Percentiles rank a stretch among this genome's conserved stretches.
Evolutionary conservation across 75 land plant genomes (phyloP).

Genomic region (Sequoia sempervirens): DNA sequence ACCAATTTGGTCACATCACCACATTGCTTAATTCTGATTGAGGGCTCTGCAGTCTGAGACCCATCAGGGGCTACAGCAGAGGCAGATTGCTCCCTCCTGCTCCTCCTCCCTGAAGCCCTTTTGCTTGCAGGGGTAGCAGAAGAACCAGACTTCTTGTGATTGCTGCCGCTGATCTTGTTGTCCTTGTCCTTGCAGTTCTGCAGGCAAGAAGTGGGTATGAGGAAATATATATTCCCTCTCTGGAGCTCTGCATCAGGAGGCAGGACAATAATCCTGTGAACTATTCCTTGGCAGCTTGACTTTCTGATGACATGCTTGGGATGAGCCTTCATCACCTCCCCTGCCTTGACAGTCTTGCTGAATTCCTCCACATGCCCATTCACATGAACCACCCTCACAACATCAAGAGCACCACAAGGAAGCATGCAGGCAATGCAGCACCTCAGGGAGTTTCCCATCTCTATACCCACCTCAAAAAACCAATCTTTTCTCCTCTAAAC

Average conservation of each 20-base stretch:
- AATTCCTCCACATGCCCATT: slow-evolving; percentile 35
- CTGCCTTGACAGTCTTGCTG: slow-evolving; percentile 22
- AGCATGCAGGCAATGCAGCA: slow-evolving; percentile 28
- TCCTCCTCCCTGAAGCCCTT: slow-evolving; percentile 21
- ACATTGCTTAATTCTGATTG: neutral
- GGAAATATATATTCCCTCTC: slow-evolving; percentile 70
- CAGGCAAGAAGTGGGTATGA: slow-evolving; percentile 35
- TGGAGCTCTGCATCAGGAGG: slow-evolving; percentile 62
- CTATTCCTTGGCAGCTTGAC: slow-evolving; percentile 6
- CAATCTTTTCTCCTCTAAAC: neutral
- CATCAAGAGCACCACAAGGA: slow-evolving; percentile 29
- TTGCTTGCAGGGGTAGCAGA: slow-evolving; percentile 4
- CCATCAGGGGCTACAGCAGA: slow-evolving; percentile 9
- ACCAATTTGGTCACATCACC: slow-evolving; percentile 13
- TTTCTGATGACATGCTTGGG: slow-evolving; percentile 13
- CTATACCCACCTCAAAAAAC: neutral
- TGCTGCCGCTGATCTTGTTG: neutral
- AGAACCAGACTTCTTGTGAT: neutral
- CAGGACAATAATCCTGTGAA: slow-evolving; percentile 38
- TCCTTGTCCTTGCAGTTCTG: neutral
- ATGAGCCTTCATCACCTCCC: slow-evolving; percentile 25
- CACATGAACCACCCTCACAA: slow-evolving; percentile 26
- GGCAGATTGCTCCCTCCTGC: slow-evolving; percentile 5
- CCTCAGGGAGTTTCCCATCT: slow-evolving; percentile 24
- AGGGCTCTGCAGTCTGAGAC: neutral